Conservation (phyloP, 2,329 filamentous ascomycete genomes). For the Thielaviopsis punctulata region DNA sequence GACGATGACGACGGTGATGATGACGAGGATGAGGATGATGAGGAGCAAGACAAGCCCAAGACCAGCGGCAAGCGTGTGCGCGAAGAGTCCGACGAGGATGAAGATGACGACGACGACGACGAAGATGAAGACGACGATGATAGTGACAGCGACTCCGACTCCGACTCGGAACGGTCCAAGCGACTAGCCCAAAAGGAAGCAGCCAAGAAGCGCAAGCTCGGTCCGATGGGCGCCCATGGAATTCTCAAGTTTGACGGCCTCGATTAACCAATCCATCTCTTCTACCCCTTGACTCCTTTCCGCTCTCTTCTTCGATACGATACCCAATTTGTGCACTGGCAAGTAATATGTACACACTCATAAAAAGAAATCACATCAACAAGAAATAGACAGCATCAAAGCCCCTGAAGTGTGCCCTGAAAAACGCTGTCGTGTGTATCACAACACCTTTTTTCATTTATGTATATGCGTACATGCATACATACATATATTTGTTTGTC, state of each 20-base stretch:
- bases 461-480: no score
- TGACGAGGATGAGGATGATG: conserved; percentile 22
- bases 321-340: no score
- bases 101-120: conserved; percentile 27
- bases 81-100: conserved; percentile 24
- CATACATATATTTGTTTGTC: no score
- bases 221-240: conserved; percentile 33
- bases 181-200: conserved; percentile 15
- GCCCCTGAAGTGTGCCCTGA: no score
- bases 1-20: conserved; percentile 24
- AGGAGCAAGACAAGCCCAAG: conserved; percentile 13
- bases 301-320: no score
- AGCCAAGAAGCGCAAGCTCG: conserved; percentile 25
- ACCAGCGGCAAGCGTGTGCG: conserved; percentile 2
- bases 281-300: not conserved
- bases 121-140: no score
- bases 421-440: no score
- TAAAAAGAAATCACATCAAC: no score
- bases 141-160: conserved; percentile 13
- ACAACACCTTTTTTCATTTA: no score
- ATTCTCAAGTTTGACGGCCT: conserved; percentile 32
- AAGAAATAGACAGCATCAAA: conserved; percentile 3
- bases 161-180: conserved; percentile 1
- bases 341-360: no score
- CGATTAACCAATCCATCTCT: conserved; percentile 19